These are phyloP conservation scores for Pseudonitzschia multistriata DNA, from an alignment of 108 stramenopile genomes.

Conservation along the genomic window DNA sequence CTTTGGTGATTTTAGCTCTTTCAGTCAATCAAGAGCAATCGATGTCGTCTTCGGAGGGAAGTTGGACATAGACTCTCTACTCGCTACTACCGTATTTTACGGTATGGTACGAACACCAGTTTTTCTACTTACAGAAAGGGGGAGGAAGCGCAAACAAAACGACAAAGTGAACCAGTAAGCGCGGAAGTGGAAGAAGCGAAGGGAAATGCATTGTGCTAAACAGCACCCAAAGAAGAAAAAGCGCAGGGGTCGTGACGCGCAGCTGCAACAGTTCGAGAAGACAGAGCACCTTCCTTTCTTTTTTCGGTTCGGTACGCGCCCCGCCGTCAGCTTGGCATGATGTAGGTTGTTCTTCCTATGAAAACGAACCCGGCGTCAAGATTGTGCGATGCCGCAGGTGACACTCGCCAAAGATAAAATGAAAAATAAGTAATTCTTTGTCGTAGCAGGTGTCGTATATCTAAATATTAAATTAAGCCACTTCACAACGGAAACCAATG, in stretches of 20 bases:
- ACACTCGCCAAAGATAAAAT: background rate
- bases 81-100: background rate
- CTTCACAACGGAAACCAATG: background rate
- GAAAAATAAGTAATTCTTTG: background rate
- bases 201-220: no score
- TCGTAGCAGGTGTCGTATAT: background rate
- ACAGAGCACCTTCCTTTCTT: constrained; percentile 1
- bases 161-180: background rate
- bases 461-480: background rate
- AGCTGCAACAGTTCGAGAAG: background rate
- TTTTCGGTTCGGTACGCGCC: background rate
- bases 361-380: background rate
- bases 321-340: background rate
- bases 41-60: constrained; percentile 1
- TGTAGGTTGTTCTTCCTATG: background rate
- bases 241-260: background rate
- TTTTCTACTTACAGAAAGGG: background rate
- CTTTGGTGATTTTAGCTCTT: no score
- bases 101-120: background rate
- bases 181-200: background rate
- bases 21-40: background rate
- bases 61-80: background rate
- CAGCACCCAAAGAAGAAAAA: background rate
- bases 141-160: background rate
- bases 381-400: background rate